Evolutionary conservation across 2,329 filamentous ascomycete species (phyloP).

Genomic region (Exophiala mesophila): DNA sequence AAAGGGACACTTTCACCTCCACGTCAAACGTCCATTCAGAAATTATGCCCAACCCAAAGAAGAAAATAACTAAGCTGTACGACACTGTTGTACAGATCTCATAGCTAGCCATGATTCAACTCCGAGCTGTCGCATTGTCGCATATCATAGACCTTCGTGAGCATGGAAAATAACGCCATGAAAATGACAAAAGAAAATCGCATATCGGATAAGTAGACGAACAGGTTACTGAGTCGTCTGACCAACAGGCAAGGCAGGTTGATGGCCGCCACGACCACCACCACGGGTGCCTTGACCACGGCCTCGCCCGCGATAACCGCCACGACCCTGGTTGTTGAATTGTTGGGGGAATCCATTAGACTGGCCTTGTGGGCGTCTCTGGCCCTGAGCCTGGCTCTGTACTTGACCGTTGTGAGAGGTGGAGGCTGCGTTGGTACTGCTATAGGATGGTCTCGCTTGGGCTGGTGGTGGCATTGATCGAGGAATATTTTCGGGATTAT

Average conservation of each 20-base stretch:
- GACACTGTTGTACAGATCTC: slow-evolving; percentile 23
- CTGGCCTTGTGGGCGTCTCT: slow-evolving; percentile 17
- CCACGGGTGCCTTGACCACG: slow-evolving; percentile 40
- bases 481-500: slow-evolving; percentile 90
- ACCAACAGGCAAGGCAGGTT: slow-evolving; percentile 11
- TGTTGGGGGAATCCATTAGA: slow-evolving; percentile 23
- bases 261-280: slow-evolving; percentile 19
- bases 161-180: slow-evolving; percentile 14
- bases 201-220: too few relatives aligned
- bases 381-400: slow-evolving; percentile 16
- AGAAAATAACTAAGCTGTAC: slow-evolving; percentile 16
- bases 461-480: slow-evolving; percentile 55
- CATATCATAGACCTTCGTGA: slow-evolving; percentile 25
- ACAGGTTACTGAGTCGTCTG: slow-evolving; percentile 20
- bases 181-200: too few relatives aligned
- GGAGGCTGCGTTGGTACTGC: slow-evolving; percentile 19
- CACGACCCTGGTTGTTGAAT: slow-evolving; percentile 33
- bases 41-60: slow-evolving; percentile 10
- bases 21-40: slow-evolving; percentile 15
- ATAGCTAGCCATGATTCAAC: slow-evolving; percentile 20
- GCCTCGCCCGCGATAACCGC: slow-evolving; percentile 40
- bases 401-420: slow-evolving; percentile 12
- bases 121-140: slow-evolving; percentile 26
- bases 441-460: slow-evolving; percentile 18
- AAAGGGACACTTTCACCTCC: background rate